Conservation (phyloP, 495 filamentous ascomycete species). For the Penicillium chermesinum region DNA sequence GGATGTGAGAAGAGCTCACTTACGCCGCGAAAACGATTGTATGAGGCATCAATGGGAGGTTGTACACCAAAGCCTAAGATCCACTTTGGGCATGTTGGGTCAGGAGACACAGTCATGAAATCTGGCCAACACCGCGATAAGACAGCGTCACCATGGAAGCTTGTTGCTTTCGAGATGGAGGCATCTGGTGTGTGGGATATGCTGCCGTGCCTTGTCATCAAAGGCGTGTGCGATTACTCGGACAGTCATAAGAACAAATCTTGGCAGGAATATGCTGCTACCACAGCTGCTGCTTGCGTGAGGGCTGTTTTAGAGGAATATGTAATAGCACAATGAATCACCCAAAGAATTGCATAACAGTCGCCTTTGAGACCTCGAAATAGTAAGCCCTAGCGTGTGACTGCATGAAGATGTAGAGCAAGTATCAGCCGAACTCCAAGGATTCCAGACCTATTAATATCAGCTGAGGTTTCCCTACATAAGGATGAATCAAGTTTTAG, state of each 20-base stretch:
- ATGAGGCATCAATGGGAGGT: background rate
- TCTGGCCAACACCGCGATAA: slow-evolving; percentile 22
- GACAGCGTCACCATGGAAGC: slow-evolving; percentile 6
- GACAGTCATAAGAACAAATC: slow-evolving; percentile 8
- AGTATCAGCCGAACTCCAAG: no score
- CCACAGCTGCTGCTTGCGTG: background rate
- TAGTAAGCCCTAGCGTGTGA: no score
- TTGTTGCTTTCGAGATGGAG: slow-evolving; percentile 45
- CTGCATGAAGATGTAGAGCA: no score
- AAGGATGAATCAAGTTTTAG: no score
- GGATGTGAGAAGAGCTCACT: background rate
- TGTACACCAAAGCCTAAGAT: background rate
- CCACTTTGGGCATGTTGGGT: slow-evolving; percentile 24
- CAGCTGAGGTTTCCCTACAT: no score
- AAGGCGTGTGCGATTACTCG: slow-evolving; percentile 8
- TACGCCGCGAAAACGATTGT: background rate
- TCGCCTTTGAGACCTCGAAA: no score
- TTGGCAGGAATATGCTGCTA: slow-evolving; percentile 2
- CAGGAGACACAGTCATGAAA: slow-evolving; percentile 28
- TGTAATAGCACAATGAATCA: no score
- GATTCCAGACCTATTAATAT: no score
- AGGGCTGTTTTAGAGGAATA: background rate
- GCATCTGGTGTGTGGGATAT: slow-evolving; percentile 2
- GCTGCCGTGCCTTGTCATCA: slow-evolving; percentile 4
- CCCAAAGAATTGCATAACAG: no score